phyloP scores from a whole-genome alignment of 768 basidiomycete genomes.

The Galerina sulciceps region DNA sequence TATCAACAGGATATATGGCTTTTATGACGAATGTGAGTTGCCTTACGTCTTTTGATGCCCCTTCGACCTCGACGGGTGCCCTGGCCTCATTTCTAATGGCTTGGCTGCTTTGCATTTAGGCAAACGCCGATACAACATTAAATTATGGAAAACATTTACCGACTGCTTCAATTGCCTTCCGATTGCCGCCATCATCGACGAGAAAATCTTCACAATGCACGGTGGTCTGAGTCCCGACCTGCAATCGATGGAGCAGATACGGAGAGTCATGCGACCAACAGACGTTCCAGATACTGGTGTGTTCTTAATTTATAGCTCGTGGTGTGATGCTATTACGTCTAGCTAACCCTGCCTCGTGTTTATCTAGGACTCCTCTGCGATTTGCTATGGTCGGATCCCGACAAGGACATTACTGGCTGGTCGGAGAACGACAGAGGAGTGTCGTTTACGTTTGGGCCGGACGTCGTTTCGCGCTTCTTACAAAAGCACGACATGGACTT shows the following conservation, averaged over 20 bases:
- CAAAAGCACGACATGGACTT: constrained; percentile 99
- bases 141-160: constrained; percentile 99
- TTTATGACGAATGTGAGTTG: constrained; percentile 97
- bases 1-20: constrained; percentile 99
- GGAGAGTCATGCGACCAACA: constrained; percentile 97
- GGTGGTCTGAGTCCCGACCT: constrained; percentile 96
- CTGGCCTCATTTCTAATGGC: constrained; percentile 2
- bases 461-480: constrained; percentile 96
- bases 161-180: constrained; percentile 99
- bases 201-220: constrained; percentile 99
- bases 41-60: constrained; percentile 4
- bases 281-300: constrained; percentile 98
- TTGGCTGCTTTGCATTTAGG: constrained; percentile 50
- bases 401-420: constrained; percentile 99
- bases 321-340: neutral
- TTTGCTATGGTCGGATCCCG: constrained; percentile 97
- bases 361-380: constrained; percentile 87
- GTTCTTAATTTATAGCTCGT: constrained; percentile 19
- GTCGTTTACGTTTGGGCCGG: constrained; percentile 98
- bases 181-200: constrained; percentile 99
- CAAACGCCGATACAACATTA: constrained; percentile 99
- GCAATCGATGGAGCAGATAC: constrained; percentile 99
- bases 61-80: neutral
- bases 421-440: constrained; percentile 99
- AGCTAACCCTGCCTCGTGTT: neutral